These are phyloP conservation scores for Colletotrichum sp. DNA, from an alignment of 2,329 filamentous ascomycete genomes.

Conservation along the genomic window DNA sequence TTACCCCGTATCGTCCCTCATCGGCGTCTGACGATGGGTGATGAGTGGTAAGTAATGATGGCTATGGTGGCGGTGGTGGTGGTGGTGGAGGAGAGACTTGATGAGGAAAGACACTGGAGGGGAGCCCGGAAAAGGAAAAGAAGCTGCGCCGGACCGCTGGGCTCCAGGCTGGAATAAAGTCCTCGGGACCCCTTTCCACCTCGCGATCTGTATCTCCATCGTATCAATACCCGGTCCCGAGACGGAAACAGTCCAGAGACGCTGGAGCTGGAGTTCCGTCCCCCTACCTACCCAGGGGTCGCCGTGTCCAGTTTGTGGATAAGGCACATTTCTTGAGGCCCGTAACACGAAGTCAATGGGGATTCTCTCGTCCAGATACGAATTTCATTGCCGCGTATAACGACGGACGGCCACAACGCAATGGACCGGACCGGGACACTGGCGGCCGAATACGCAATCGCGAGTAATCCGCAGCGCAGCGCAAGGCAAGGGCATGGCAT, in stretches of 20 bases:
- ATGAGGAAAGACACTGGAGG: background rate
- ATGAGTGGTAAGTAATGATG: background rate
- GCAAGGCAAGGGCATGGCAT: background rate
- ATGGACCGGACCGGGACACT: background rate
- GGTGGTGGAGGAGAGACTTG: background rate
- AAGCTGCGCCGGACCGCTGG: background rate
- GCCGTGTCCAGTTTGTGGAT: background rate
- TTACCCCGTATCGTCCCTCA: background rate
- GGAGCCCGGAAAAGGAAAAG: background rate
- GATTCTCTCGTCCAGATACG: background rate
- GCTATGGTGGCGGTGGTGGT: background rate
- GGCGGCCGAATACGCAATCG: background rate
- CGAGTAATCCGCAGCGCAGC: background rate
- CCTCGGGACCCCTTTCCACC: background rate
- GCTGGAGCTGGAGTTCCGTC: background rate
- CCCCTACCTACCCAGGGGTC: background rate
- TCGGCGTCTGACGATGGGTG: background rate
- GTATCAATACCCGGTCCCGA: constrained; percentile 11
- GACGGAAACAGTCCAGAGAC: background rate
- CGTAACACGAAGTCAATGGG: background rate
- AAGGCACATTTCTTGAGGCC: background rate
- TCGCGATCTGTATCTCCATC: constrained; percentile 9
- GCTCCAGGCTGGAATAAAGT: background rate
- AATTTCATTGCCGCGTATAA: background rate
- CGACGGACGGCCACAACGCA: background rate